phyloP scores from a whole-genome alignment of 768 basidiomycete species.

The Chalciporus sphaerocephalus region DNA sequence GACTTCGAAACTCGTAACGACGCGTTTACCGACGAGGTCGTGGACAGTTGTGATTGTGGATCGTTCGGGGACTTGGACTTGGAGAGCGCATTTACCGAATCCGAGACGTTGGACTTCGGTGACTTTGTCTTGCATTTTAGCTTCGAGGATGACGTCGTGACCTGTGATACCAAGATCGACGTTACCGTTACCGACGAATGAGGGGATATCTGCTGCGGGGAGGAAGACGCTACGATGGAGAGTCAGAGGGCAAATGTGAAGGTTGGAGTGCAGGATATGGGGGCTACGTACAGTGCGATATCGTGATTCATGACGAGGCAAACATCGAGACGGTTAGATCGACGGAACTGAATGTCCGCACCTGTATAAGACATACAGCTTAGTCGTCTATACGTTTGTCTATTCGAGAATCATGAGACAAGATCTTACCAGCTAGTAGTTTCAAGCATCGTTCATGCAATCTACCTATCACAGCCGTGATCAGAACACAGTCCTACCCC shows the following conservation, averaged over 20 bases:
- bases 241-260: background rate
- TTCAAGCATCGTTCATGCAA: conserved; percentile 88
- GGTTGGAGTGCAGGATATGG: no score
- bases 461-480: conserved; percentile 51
- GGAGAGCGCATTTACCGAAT: conserved; percentile 87
- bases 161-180: conserved; percentile 97
- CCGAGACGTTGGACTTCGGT: conserved; percentile 78
- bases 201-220: conserved; percentile 94
- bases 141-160: conserved; percentile 93
- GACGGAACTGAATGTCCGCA: conserved; percentile 92
- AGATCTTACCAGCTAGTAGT: conserved; percentile 67
- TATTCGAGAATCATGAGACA: background rate
- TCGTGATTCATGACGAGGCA: conserved; percentile 90
- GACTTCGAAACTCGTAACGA: conserved; percentile 95
- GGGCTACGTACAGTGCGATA: conserved; percentile 85
- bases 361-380: conserved; percentile 45
- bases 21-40: conserved; percentile 82
- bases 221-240: conserved; percentile 74
- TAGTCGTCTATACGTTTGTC: background rate
- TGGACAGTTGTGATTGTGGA: conserved; percentile 66
- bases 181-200: conserved; percentile 96
- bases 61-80: conserved; percentile 86
- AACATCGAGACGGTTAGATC: conserved; percentile 85
- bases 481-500: background rate
- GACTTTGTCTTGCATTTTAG: conserved; percentile 73